These are phyloP conservation scores for Ascoidea tarda DNA, from an alignment of 805 yeast species.

Conservation along the genomic window DNA sequence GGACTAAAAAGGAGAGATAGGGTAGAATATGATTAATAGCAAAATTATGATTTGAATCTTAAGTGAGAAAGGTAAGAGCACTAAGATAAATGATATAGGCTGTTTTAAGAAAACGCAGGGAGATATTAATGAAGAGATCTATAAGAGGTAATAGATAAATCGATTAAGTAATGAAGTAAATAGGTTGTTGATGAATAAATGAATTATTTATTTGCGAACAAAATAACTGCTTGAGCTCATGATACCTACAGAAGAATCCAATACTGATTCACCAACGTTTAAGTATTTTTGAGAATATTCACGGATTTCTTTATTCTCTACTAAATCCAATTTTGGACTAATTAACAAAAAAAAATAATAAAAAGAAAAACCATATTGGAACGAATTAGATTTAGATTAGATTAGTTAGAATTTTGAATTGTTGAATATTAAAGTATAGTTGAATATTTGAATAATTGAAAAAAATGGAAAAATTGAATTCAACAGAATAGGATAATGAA, in stretches of 20 bases:
- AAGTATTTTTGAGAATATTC: slow-evolving; percentile 52
- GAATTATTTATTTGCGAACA: slow-evolving; percentile 29
- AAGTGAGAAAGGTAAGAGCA: no score
- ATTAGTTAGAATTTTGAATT: no score
- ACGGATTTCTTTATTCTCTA: slow-evolving; percentile 30
- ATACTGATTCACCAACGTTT: slow-evolving; percentile 72
- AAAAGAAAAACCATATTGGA: not conserved
- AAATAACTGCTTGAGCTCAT: slow-evolving; percentile 67
- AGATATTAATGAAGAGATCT: no score
- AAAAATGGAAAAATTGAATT: not conserved
- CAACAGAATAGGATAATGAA: slow-evolving; percentile 2
- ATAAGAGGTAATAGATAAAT: no score
- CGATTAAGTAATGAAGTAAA: no score
- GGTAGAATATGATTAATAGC: no score
- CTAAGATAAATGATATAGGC: no score
- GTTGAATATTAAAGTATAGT: not conserved
- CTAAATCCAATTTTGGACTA: slow-evolving; percentile 32
- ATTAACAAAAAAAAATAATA: not conserved
- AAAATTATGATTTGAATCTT: no score
- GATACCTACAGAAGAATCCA: slow-evolving; percentile 57
- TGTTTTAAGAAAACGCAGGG: no score
- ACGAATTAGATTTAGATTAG: no score
- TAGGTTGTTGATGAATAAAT: no score
- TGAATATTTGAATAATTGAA: not conserved
- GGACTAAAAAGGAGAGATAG: no score